Evolutionary conservation across 2,329 filamentous ascomycete genomes (phyloP).

Genomic region (Diplodia seriata): DNA sequence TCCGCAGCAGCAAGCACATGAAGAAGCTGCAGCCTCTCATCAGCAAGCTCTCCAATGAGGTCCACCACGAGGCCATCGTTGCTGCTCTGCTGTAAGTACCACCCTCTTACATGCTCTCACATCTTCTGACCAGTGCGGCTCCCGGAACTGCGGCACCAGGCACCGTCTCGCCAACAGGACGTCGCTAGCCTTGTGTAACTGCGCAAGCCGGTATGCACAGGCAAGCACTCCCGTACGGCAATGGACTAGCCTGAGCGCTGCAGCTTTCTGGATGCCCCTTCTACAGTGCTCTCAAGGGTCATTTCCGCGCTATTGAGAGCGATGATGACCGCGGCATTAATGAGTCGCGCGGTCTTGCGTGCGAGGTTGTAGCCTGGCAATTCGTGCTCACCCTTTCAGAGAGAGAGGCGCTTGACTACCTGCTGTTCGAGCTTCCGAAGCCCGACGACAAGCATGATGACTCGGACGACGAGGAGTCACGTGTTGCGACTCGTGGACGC

Average conservation of each 20-base stretch:
- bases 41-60: conserved; percentile 66
- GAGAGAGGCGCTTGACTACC: conserved; percentile 74
- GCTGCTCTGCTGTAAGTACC: conserved; percentile 73
- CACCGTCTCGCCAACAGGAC: conserved; percentile 5
- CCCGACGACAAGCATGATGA: conserved; percentile 36
- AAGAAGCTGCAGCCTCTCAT: conserved; percentile 65
- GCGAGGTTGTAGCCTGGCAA: conserved; percentile 82
- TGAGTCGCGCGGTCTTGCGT: conserved; percentile 73
- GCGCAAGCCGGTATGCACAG: neutral
- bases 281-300: conserved; percentile 73
- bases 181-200: neutral
- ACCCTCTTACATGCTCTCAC: no score
- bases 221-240: neutral
- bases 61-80: conserved; percentile 73
- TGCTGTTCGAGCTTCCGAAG: conserved; percentile 72
- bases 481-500: conserved; percentile 10
- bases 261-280: neutral
- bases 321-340: conserved; percentile 69
- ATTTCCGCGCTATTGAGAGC: conserved; percentile 69
- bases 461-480: conserved; percentile 35
- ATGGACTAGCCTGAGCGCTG: conserved; percentile 5
- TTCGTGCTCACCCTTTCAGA: conserved; percentile 75
- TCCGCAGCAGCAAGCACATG: conserved; percentile 70
- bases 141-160: conserved; percentile 10
- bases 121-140: conserved; percentile 11